Conservation (phyloP, 192 early-diverging fungal genomes). For the Gaertneriomyces sp. region DNA sequence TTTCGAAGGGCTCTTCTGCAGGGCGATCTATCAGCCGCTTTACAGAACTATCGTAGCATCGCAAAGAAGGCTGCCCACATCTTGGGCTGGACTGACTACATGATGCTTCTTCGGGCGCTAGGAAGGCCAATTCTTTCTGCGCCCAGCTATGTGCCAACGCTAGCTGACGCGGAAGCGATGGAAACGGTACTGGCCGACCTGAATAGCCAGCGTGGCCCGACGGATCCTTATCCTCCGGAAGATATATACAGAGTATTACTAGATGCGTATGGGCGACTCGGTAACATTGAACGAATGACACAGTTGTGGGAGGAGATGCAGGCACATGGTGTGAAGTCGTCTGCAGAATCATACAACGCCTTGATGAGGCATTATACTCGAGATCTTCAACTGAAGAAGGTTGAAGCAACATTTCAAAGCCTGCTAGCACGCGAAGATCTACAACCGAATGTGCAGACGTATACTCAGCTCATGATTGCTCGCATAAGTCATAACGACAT, state of each 20-base stretch:
- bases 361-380: slow-evolving; percentile 3
- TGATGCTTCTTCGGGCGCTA: not conserved
- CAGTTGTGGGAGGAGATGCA: slow-evolving; percentile 13
- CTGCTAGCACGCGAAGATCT: slow-evolving; percentile 12
- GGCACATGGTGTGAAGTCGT: slow-evolving; percentile 1
- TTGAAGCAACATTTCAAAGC: slow-evolving; percentile 9
- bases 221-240: not conserved
- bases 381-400: slow-evolving; percentile 4
- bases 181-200: not conserved
- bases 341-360: slow-evolving; percentile 7
- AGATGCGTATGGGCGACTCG: not conserved
- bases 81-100: slow-evolving; percentile 2
- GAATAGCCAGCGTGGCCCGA: not conserved
- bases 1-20: slow-evolving; percentile 14
- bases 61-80: not conserved
- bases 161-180: not conserved
- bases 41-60: slow-evolving; percentile 15
- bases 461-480: slow-evolving; percentile 20
- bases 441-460: slow-evolving; percentile 10
- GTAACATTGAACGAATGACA: slow-evolving; percentile 7
- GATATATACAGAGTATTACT: slow-evolving; percentile 11
- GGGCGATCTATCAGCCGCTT: not conserved
- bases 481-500: slow-evolving; percentile 2
- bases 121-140: not conserved
- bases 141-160: not conserved